Percentiles rank a stretch among this genome's conserved stretches.
Conservation (phyloP, 2,329 filamentous ascomycete genomes). For the Mycosphaerella arachidis region DNA sequence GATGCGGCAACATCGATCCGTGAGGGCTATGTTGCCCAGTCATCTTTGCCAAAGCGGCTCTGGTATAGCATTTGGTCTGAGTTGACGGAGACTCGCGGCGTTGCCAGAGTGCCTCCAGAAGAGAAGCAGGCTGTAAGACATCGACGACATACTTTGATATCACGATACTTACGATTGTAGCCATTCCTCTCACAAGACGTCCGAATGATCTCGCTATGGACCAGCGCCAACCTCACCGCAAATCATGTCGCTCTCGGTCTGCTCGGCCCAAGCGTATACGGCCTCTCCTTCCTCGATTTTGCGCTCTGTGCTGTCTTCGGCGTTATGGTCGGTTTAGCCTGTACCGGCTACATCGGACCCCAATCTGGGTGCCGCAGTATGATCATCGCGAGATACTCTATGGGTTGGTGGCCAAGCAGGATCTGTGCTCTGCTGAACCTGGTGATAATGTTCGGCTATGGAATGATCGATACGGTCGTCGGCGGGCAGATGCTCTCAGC, state of each 20-base stretch:
- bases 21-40: neutral
- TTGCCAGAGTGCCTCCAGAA: slow-evolving; percentile 10
- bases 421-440: slow-evolving; percentile 53
- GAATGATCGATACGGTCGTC: slow-evolving; percentile 55
- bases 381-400: slow-evolving; percentile 48
- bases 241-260: slow-evolving; percentile 43
- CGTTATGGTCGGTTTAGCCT: slow-evolving; percentile 40
- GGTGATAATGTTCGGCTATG: slow-evolving; percentile 54
- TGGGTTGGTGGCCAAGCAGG: slow-evolving; percentile 55
- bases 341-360: slow-evolving; percentile 49
- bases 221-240: slow-evolving; percentile 14
- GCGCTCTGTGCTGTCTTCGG: slow-evolving; percentile 46
- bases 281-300: slow-evolving; percentile 44
- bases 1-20: neutral
- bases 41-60: neutral
- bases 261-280: slow-evolving; percentile 39
- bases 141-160: neutral
- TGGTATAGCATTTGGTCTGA: slow-evolving; percentile 5
- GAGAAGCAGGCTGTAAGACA: slow-evolving; percentile 10
- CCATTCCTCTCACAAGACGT: slow-evolving; percentile 5
- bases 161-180: neutral
- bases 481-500: slow-evolving; percentile 59
- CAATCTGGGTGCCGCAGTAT: slow-evolving; percentile 50
- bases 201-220: slow-evolving; percentile 21
- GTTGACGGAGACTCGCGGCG: slow-evolving; percentile 13